A percentile compares a stretch with the other conserved stretches of the same genome.
phyloP scores from a whole-genome alignment of 331 rosid species.

The Quercus tomentella region DNA sequence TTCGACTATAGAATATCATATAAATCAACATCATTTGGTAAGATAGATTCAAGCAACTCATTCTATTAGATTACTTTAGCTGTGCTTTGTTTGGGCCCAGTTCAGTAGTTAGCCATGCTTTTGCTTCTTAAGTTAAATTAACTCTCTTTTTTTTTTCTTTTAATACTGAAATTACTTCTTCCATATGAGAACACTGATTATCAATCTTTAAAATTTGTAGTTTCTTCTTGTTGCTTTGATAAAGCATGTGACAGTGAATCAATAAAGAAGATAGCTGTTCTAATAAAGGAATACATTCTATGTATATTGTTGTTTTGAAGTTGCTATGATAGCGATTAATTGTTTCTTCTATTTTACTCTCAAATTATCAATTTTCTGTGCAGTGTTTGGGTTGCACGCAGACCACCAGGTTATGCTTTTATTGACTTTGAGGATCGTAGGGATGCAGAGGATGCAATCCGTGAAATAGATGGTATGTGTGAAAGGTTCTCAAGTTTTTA shows the following conservation, averaged over 20 bases:
- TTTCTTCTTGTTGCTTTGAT: neutral
- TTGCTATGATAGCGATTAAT: neutral
- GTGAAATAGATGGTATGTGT: conserved; percentile 86
- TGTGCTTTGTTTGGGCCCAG: neutral
- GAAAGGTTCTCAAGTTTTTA: conserved; percentile 19
- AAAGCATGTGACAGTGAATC: neutral
- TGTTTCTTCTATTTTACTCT: neutral
- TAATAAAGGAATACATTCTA: neutral
- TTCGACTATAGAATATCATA: neutral
- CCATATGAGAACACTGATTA: neutral
- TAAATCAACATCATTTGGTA: neutral
- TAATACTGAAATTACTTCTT: neutral
- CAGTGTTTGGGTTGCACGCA: conserved; percentile 99
- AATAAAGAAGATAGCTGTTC: neutral
- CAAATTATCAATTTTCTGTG: conserved; percentile 6
- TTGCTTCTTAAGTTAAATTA: neutral
- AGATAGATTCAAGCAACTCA: neutral
- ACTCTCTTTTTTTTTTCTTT: neutral
- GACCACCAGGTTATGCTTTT: conserved; percentile 99
- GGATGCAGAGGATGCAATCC: conserved; percentile 93
- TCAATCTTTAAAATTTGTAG: neutral
- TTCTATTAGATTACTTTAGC: neutral
- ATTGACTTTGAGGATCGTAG: conserved; percentile 89
- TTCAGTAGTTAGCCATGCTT: neutral
- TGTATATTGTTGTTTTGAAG: neutral